These are phyloP conservation scores for Peniophora sp. DNA, from an alignment of 1,284 basidiomycete species.

Conservation along the genomic window DNA sequence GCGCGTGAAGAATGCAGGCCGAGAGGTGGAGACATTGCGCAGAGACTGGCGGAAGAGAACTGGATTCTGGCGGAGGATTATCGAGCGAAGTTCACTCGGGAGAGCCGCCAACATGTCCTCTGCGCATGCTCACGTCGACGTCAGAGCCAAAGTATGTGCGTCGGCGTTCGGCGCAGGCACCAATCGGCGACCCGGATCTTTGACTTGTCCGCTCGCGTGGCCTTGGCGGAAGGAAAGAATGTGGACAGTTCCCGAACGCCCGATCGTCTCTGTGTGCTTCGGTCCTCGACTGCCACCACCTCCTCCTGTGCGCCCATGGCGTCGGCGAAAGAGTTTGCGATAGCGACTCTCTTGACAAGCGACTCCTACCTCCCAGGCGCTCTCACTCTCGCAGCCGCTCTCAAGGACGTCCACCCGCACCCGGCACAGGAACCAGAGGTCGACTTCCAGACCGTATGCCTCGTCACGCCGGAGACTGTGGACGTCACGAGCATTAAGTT, in stretches of 20 bases:
- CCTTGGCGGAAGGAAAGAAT: no score
- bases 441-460: slow-evolving; percentile 80
- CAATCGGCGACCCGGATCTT: no score
- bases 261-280: neutral
- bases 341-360: slow-evolving; percentile 86
- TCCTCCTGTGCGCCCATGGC: slow-evolving; percentile 35
- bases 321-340: slow-evolving; percentile 73
- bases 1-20: slow-evolving; percentile 19
- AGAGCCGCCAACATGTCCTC: slow-evolving; percentile 11
- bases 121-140: no score
- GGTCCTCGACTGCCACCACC: neutral
- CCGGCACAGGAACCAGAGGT: slow-evolving; percentile 49
- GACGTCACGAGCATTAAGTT: slow-evolving; percentile 80
- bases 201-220: no score
- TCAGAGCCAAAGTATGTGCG: no score
- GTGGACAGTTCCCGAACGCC: no score
- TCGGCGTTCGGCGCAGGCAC: no score
- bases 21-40: slow-evolving; percentile 2
- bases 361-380: slow-evolving; percentile 90
- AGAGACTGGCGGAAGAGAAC: slow-evolving; percentile 1
- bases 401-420: slow-evolving; percentile 68
- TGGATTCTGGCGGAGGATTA: slow-evolving; percentile 12
- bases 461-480: slow-evolving; percentile 91
- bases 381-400: slow-evolving; percentile 76
- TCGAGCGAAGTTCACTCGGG: slow-evolving; percentile 17